Conservation (phyloP, 176 grass and related monocot species). For the Carex kokanica region DNA sequence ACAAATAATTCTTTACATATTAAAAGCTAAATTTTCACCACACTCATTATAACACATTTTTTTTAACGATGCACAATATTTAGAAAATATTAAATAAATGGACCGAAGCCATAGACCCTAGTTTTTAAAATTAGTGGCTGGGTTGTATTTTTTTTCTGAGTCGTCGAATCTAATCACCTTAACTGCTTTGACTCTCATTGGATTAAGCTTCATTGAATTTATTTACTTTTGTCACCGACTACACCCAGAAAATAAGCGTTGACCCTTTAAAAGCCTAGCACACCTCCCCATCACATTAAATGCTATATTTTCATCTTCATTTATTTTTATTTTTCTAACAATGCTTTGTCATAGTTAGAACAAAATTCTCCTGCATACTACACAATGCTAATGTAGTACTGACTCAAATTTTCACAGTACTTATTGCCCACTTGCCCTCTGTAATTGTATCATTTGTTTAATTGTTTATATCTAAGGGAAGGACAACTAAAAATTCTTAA, state of each 20-base stretch:
- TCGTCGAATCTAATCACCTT: too few species aligned
- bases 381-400: neutral
- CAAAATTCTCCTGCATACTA: neutral
- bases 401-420: neutral
- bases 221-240: neutral
- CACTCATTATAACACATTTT: too few species aligned
- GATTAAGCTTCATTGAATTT: neutral
- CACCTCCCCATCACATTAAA: neutral
- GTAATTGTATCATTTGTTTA: neutral
- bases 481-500: neutral
- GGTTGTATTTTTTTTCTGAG: too few species aligned
- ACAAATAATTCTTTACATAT: too few species aligned
- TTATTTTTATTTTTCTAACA: neutral
- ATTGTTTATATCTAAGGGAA: neutral
- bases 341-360: neutral
- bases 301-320: neutral
- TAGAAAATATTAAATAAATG: too few species aligned
- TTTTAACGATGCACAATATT: too few species aligned
- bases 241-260: neutral
- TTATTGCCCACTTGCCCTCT: neutral
- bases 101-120: too few species aligned
- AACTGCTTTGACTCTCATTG: too few species aligned
- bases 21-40: too few species aligned
- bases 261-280: neutral
- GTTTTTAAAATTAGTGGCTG: too few species aligned